phyloP scores from a whole-genome alignment of 129 eudicot genomes.

The Helichrysum umbraculigerum region DNA sequence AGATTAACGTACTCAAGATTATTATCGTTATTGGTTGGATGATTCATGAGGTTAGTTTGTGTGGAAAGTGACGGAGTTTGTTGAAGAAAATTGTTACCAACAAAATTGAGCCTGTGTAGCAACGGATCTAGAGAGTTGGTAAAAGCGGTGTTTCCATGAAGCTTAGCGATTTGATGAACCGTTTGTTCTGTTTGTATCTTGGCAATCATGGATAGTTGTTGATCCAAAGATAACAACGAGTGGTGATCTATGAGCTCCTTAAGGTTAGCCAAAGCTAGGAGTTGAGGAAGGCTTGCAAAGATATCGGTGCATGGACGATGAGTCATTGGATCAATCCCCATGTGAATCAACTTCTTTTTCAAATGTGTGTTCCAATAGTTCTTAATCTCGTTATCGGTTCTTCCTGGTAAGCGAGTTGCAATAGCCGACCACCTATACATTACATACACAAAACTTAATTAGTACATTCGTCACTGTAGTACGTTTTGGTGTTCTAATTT shows the following conservation, averaged over 20 bases:
- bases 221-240: constrained; percentile 56
- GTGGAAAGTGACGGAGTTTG: constrained; percentile 26
- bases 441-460: neutral
- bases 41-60: constrained; percentile 19
- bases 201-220: constrained; percentile 42
- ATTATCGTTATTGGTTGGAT: constrained; percentile 5
- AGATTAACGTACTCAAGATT: constrained; percentile 24
- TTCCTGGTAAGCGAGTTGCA: constrained; percentile 76
- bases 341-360: constrained; percentile 73
- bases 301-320: constrained; percentile 83
- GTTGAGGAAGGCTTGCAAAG: constrained; percentile 70
- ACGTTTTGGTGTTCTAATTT: neutral
- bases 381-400: constrained; percentile 87
- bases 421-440: constrained; percentile 82
- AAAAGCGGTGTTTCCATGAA: constrained; percentile 30
- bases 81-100: constrained; percentile 44
- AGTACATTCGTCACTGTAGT: neutral
- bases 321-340: constrained; percentile 91
- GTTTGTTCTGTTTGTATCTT: constrained; percentile 57
- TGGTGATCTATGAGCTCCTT: constrained; percentile 59
- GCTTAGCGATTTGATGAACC: constrained; percentile 47
- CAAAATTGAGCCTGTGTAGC: neutral
- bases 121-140: neutral
- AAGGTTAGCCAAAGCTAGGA: constrained; percentile 72
- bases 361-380: constrained; percentile 89